Evolutionary conservation across 225 moss, liverwort and hornwort genomes (phyloP), one percentile per base, ranked within the genome.

Genomic region (Climacium dendroides): DNA sequence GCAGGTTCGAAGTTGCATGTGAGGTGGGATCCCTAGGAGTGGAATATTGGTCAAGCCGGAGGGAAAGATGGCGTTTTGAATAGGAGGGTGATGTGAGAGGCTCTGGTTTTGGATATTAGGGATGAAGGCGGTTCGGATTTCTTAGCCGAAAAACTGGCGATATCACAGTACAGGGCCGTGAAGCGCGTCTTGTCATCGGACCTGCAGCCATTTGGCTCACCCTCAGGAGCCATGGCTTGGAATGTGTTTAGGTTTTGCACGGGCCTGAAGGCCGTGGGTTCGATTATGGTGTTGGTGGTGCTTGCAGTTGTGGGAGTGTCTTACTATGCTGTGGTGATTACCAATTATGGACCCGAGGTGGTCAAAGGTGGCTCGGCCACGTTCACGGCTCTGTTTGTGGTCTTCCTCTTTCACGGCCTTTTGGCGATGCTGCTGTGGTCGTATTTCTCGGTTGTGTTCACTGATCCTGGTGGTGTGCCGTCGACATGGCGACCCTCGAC

Each of bases 241-340:
- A 97, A 98, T 73, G 96, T 98, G 85, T 98, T 98, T 85, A 95
- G 90, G 92, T 97, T 98, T 85, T 97, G 98, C 92, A 97, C 98
- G 67, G 95, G 98, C 87, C 93, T 98, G 57, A 94, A 95, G 78
- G 98, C 97, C 47, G 96, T 97, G 83, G 98, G 97, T 17, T 98
- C 97, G 54, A 94, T 98, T 65, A 97, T 98, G 98, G 96, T 98
- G 87, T 87, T 98, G 81, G 97, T 98, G 57, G 98, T 97, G 85
- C 93, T 98, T 14, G 95, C 93, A 75, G 97, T 98, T 70, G 98
- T 98, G 60, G 95, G 93, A 52, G 97, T 98, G 15, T 98, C 98
- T 45, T 98, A 98, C 89, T 96, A 98, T 88, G 95, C 97, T 43
- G 97, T 98, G 82, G 97, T 98, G n/a, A 89, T 98, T 69, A 93